A percentile compares a stretch with the other conserved stretches of the same genome.
Evolutionary conservation across 148 eudicot species (phyloP).

Genomic region (Bassia scoparia): DNA sequence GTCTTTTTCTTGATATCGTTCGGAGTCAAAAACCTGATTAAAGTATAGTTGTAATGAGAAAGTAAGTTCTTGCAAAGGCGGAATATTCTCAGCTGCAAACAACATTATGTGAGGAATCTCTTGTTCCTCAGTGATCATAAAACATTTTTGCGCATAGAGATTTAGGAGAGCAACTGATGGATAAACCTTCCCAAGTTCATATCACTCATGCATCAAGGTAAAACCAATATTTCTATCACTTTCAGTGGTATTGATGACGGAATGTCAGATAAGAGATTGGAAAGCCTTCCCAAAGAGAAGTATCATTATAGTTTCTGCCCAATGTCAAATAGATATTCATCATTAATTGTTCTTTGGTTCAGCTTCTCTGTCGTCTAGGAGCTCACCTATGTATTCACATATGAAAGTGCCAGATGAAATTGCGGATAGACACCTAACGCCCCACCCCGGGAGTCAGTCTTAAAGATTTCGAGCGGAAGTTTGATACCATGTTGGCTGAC

Average conservation of each 20-base stretch:
- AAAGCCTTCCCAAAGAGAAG: slow-evolving; percentile 37
- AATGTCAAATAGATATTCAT: slow-evolving; percentile 86
- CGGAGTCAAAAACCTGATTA: slow-evolving; percentile 57
- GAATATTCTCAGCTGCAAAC: slow-evolving; percentile 86
- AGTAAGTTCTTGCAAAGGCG: slow-evolving; percentile 75
- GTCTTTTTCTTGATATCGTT: slow-evolving; percentile 67
- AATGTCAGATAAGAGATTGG: slow-evolving; percentile 29
- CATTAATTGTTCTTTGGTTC: slow-evolving; percentile 60
- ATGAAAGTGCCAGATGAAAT: slow-evolving; percentile 88
- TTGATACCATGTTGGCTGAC: slow-evolving; percentile 79
- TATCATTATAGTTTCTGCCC: slow-evolving; percentile 68
- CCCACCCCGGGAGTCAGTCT: slow-evolving; percentile 84
- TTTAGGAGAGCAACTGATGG: slow-evolving; percentile 92
- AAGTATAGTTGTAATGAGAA: slow-evolving; percentile 74
- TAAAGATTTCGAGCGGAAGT: slow-evolving; percentile 76
- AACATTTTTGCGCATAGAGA: slow-evolving; percentile 86
- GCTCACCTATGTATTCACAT: slow-evolving; percentile 90
- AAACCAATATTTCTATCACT: slow-evolving; percentile 51
- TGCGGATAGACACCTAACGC: slow-evolving; percentile 66
- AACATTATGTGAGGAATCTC: slow-evolving; percentile 88
- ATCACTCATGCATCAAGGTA: slow-evolving; percentile 65
- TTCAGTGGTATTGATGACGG: slow-evolving; percentile 25
- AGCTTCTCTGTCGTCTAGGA: slow-evolving; percentile 82
- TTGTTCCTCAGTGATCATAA: slow-evolving; percentile 77
- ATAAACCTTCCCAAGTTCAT: slow-evolving; percentile 85